A percentile compares a stretch with the other conserved stretches of the same genome.
These are phyloP conservation scores for Blastomyces silverae DNA, from an alignment of 2,329 filamentous ascomycete species.

Conservation along the genomic window DNA sequence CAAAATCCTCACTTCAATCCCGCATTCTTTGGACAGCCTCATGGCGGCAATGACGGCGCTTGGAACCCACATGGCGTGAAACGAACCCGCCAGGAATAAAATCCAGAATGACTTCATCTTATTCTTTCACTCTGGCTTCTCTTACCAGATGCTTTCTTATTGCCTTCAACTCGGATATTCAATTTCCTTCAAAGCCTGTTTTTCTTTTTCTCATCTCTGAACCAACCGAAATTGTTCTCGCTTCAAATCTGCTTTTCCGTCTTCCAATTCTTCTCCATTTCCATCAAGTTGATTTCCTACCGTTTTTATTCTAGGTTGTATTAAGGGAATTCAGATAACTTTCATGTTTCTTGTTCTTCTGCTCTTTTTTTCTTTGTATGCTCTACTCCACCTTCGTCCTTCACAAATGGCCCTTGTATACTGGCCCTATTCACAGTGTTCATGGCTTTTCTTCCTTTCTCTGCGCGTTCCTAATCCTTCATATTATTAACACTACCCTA, in stretches of 20 bases:
- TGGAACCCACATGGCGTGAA: slow-evolving; percentile 80
- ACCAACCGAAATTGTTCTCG: slow-evolving; percentile 4
- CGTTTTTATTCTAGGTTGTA: slow-evolving; percentile 15
- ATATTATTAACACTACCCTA: neutral
- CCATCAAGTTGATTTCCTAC: slow-evolving; percentile 6
- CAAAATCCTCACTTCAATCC: slow-evolving; percentile 66
- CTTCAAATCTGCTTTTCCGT: neutral
- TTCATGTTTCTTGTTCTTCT: neutral
- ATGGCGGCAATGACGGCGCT: slow-evolving; percentile 51
- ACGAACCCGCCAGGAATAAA: slow-evolving; percentile 63
- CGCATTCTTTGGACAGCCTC: slow-evolving; percentile 58
- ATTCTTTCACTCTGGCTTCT: neutral
- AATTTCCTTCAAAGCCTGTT: neutral
- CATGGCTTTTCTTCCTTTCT: neutral
- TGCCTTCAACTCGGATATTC: neutral
- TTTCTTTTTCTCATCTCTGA: neutral
- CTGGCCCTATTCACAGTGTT: neutral
- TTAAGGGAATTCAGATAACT: slow-evolving; percentile 11
- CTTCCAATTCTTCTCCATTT: neutral
- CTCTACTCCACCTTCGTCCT: neutral
- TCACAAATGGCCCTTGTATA: slow-evolving; percentile 7
- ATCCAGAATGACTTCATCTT: neutral
- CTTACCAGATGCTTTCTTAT: neutral
- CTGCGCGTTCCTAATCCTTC: neutral
- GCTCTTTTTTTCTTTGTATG: neutral